Evolutionary conservation across 495 filamentous ascomycete genomes (phyloP), one percentile per base, ranked within the genome.

Genomic region (Penicillium longicatenatum): DNA sequence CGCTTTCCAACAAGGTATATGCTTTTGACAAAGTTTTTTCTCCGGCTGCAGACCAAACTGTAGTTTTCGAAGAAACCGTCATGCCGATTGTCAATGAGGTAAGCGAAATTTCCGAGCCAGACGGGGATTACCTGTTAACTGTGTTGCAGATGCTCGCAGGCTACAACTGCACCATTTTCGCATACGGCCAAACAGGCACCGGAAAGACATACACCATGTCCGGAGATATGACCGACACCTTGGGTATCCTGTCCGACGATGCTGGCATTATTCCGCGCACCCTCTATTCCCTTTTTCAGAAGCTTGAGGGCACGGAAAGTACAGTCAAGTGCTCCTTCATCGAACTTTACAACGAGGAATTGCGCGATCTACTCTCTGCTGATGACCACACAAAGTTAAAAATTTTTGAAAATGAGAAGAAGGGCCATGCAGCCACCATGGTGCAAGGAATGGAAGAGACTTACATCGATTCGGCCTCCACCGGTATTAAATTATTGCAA

Each of bases 171-270:
- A 98, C 94, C 8, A 96, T 98, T 54, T 98, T 98, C 68, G 94
- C 94, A 46, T 98, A 98, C 70, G 94, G 94, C 9, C 94, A 98
- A 65, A 98, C 94, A 0, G 94, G 94, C 26, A 98, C 94, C 1
- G 94, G 94, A 52, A 98, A 98, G 73, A 98, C 94, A 30, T 98
- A 98, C 70, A 98, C 94, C 3, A 98, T 98, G 94, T 96, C 95
- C 4, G 94, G 94, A 33, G 93, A 98, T 67, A 97, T 98, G 89
- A 88, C 81, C 10, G 88, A 94, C 59, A 90, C 86, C 1, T 76
- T 92, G 45, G 91, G 91, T 3, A 84, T 95, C 46, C 79, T 96
- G 17, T 91, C 93, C 4, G 94, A 97, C 54, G 87, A 87, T 26
- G 94, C 94, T 14, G 94, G 94, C 49, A 97, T 98, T 57, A 93